A percentile compares a stretch with the other conserved stretches of the same genome.
These are phyloP conservation scores for Saturnispora gosingensis DNA, from an alignment of 805 yeast species.

Conservation along the genomic window DNA sequence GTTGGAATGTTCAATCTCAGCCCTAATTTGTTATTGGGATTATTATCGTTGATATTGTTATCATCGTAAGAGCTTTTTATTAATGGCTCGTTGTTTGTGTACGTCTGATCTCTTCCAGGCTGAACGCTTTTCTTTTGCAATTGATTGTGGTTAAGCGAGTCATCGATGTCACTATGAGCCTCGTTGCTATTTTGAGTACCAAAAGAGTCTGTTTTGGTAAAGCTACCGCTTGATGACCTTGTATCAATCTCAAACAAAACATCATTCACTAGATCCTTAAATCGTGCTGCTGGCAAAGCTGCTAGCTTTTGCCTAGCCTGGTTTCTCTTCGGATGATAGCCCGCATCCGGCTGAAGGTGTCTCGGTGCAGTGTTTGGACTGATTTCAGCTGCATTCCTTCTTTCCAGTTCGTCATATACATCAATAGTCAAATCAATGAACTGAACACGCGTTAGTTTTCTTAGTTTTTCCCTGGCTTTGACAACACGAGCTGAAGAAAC, in stretches of 20 bases:
- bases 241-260: conserved; percentile 81
- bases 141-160: not conserved
- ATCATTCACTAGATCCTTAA: conserved; percentile 85
- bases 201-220: not conserved
- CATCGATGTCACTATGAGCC: not conserved
- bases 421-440: conserved; percentile 88
- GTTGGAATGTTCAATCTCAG: conserved; percentile 5
- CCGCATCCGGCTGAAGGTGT: conserved; percentile 35
- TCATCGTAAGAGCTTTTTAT: not conserved
- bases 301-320: conserved; percentile 91
- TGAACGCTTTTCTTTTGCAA: not conserved
- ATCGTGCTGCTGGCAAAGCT: conserved; percentile 69
- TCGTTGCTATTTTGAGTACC: not conserved
- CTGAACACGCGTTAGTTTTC: conserved; percentile 72
- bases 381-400: conserved; percentile 42
- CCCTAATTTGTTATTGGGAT: conserved; percentile 11
- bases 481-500: conserved; percentile 52
- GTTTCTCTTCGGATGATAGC: conserved; percentile 89
- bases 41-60: no score
- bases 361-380: not conserved
- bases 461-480: conserved; percentile 77
- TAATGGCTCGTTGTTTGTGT: not conserved
- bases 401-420: conserved; percentile 82
- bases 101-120: not conserved
- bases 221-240: conserved; percentile 8